Conservation (phyloP, 306 rosid genomes). For the Styphnolobium japonicum region DNA sequence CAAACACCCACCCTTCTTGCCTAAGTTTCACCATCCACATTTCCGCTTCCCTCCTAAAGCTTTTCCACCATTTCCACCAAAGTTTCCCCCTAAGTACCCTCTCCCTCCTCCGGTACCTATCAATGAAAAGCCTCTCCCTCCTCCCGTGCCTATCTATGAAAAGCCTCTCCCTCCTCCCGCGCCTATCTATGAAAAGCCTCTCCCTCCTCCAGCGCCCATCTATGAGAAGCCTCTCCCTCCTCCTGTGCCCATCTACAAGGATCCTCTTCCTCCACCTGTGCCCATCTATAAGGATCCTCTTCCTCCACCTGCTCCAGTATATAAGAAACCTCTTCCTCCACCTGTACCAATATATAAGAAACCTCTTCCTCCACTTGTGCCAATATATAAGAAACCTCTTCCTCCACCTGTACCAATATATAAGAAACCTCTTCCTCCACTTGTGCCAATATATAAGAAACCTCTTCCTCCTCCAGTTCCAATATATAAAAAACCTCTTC, state of each 20-base stretch:
- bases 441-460: background rate
- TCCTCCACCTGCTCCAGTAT: slow-evolving; percentile 1
- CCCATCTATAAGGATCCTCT: background rate
- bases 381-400: slow-evolving; percentile 3
- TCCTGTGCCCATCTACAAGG: background rate
- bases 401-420: slow-evolving; percentile 13
- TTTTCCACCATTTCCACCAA: slow-evolving; percentile 42
- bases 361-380: slow-evolving; percentile 12
- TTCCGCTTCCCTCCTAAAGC: slow-evolving; percentile 43
- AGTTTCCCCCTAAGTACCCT: slow-evolving; percentile 37
- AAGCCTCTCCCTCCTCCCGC: slow-evolving; percentile 16
- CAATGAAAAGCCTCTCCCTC: background rate
- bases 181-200: slow-evolving; percentile 20
- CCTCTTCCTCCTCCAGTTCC: slow-evolving; percentile 11
- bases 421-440: slow-evolving; percentile 8
- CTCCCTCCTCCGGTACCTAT: slow-evolving; percentile 15
- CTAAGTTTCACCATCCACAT: slow-evolving; percentile 28
- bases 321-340: slow-evolving; percentile 24
- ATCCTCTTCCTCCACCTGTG: slow-evolving; percentile 25
- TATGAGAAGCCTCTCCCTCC: slow-evolving; percentile 38
- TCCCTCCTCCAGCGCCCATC: slow-evolving; percentile 31
- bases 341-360: slow-evolving; percentile 2
- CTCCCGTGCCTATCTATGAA: background rate
- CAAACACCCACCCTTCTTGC: slow-evolving; percentile 47
- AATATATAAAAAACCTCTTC: background rate